Evolutionary conservation across 2,329 filamentous ascomycete species (phyloP).

Genomic region (Diplocarpon rosae): DNA sequence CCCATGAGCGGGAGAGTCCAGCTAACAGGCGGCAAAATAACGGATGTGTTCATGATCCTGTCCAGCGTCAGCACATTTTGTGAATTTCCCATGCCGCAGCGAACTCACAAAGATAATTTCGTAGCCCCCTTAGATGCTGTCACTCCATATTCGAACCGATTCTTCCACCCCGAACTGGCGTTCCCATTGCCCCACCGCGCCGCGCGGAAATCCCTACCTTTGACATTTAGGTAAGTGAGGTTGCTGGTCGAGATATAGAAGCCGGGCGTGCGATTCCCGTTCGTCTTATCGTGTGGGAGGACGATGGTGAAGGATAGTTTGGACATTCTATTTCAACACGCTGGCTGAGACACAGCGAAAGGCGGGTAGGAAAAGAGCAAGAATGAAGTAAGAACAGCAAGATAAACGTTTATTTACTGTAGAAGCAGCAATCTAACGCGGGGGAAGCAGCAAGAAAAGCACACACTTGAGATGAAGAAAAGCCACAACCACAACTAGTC

Average conservation of each 20-base stretch:
- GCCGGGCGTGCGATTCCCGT: constrained; percentile 3
- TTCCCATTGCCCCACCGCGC: constrained; percentile 7
- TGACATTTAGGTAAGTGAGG: constrained; percentile 6
- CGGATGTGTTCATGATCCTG: constrained; percentile 9
- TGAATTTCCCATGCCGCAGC: background rate
- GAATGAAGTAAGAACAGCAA: no score
- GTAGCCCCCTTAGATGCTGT: constrained; percentile 5
- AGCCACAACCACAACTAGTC: background rate
- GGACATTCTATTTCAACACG: constrained; percentile 3
- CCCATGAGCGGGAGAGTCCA: constrained; percentile 2
- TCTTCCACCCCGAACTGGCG: constrained; percentile 7
- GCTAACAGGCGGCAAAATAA: constrained; percentile 3
- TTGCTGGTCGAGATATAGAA: constrained; percentile 9
- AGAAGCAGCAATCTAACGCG: no score
- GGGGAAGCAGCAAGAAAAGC: background rate
- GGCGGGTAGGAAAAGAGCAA: background rate
- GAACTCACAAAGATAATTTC: constrained; percentile 8
- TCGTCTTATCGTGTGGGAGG: constrained; percentile 5
- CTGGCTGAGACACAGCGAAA: background rate
- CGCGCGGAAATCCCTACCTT: constrained; percentile 1
- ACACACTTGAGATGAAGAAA: background rate
- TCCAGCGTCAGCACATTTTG: background rate
- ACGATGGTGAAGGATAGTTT: constrained; percentile 8
- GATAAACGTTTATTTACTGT: no score
- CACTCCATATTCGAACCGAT: constrained; percentile 9